Evolutionary conservation across 2,329 filamentous ascomycete genomes (phyloP).

Genomic region (Clarireedia monteithiana): DNA sequence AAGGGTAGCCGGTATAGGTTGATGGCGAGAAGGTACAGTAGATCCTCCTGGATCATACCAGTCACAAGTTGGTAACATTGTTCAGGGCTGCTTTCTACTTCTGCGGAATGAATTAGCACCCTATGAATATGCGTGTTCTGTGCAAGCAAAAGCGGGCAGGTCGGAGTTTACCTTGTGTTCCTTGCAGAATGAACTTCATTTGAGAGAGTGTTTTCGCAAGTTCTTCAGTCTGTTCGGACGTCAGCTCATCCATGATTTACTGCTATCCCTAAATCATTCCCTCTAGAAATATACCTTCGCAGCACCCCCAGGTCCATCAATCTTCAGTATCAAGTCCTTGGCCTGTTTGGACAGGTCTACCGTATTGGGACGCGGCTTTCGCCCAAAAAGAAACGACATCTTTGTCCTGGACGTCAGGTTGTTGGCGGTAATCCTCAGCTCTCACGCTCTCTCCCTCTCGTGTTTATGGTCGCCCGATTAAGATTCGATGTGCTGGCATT

Average conservation of each 20-base stretch:
- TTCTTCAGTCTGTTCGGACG: constrained; percentile 63
- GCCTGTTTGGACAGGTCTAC: constrained; percentile 42
- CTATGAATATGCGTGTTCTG: background rate
- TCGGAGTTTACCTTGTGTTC: constrained; percentile 65
- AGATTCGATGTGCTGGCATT: constrained; percentile 11
- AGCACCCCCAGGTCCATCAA: constrained; percentile 49
- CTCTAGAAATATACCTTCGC: constrained; percentile 41
- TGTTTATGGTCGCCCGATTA: constrained; percentile 14
- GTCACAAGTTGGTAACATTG: constrained; percentile 81
- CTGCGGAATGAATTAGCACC: constrained; percentile 38
- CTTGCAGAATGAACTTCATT: constrained; percentile 91
- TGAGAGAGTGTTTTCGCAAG: constrained; percentile 76
- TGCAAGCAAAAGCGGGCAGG: background rate
- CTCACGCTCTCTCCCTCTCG: background rate
- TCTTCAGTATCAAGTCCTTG: constrained; percentile 53
- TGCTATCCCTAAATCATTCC: background rate
- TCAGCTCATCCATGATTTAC: constrained; percentile 16
- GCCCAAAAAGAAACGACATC: constrained; percentile 66
- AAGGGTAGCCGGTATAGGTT: constrained; percentile 84
- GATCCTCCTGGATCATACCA: constrained; percentile 79
- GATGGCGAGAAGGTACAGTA: constrained; percentile 75
- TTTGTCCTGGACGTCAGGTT: constrained; percentile 9
- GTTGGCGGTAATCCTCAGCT: constrained; percentile 5
- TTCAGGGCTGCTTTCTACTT: constrained; percentile 78
- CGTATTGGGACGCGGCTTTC: constrained; percentile 53